phyloP scores from a whole-genome alignment of 2,329 filamentous ascomycete species.

The Chaetomiaceae sp. region DNA sequence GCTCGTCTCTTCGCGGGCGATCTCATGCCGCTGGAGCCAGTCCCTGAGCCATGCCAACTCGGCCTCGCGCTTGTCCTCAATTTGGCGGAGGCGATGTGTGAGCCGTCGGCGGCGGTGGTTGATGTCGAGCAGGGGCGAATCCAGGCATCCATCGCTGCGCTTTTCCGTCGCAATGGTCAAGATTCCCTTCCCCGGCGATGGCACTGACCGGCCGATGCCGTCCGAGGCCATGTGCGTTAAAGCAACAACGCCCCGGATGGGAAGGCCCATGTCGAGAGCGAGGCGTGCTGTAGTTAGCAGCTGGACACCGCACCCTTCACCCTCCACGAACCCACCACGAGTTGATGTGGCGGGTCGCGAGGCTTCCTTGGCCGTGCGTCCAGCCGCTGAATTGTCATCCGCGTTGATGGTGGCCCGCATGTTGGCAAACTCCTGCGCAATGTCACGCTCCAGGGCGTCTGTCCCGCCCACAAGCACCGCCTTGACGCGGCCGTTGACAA shows the following conservation, averaged over 20 bases:
- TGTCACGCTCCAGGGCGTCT: slow-evolving; percentile 33
- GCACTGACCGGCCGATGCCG: slow-evolving; percentile 33
- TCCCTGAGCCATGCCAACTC: no score
- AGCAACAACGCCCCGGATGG: slow-evolving; percentile 34
- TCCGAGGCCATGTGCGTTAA: slow-evolving; percentile 32
- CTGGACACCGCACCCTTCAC: slow-evolving; percentile 34
- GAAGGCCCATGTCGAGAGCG: slow-evolving; percentile 34
- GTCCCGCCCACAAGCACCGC: slow-evolving; percentile 32
- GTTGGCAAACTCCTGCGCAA: slow-evolving; percentile 30
- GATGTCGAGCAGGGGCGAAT: no score
- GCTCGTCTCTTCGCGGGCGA: no score
- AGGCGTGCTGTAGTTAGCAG: slow-evolving; percentile 31
- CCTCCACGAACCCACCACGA: slow-evolving; percentile 35
- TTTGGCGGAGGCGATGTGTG: no score
- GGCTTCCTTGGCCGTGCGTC: slow-evolving; percentile 31
- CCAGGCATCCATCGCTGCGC: no score
- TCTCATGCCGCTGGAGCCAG: neutral
- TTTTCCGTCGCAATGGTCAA: slow-evolving; percentile 27
- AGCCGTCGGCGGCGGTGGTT: no score
- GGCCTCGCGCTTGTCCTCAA: no score
- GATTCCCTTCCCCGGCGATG: slow-evolving; percentile 36
- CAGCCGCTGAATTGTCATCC: slow-evolving; percentile 27
- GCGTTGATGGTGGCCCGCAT: slow-evolving; percentile 35
- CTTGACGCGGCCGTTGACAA: slow-evolving; percentile 30
- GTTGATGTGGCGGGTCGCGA: slow-evolving; percentile 33